phyloP scores from a whole-genome alignment of 2,329 filamentous ascomycete species.

The Malbranchea zuffiana region DNA sequence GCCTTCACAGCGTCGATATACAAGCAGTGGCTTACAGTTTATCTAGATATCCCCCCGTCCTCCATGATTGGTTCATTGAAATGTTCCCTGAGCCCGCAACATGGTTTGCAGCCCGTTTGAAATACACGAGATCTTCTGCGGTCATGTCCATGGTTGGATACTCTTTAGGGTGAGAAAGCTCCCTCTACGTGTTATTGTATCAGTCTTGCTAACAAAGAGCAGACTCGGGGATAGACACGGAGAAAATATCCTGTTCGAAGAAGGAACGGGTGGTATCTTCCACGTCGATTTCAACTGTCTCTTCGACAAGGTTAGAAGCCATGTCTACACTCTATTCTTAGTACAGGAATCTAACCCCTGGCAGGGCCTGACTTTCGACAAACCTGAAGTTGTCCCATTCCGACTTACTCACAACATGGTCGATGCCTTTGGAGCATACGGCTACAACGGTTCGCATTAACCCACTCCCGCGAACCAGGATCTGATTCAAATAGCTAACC shows the following conservation, averaged over 20 bases:
- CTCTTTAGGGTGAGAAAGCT: constrained; percentile 53
- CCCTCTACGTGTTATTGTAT: background rate
- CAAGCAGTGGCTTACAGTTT: background rate
- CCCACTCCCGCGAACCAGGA: background rate
- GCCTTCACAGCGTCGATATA: constrained; percentile 10
- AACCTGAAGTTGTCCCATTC: constrained; percentile 91
- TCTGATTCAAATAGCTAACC: constrained; percentile 3
- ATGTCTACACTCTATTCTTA: background rate
- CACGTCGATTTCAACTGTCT: constrained; percentile 99
- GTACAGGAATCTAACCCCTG: background rate
- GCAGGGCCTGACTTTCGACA: constrained; percentile 75
- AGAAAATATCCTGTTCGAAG: constrained; percentile 91
- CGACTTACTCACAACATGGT: constrained; percentile 98
- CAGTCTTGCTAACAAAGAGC: constrained; percentile 9
- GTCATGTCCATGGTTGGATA: constrained; percentile 99
- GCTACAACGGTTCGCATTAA: constrained; percentile 55
- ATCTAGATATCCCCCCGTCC: constrained; percentile 62
- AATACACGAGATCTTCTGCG: constrained; percentile 85
- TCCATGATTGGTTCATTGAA: constrained; percentile 91
- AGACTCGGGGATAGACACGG: constrained; percentile 86
- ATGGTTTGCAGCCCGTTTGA: constrained; percentile 81
- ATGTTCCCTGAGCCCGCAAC: constrained; percentile 85
- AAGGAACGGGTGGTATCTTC: constrained; percentile 84
- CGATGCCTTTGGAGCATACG: constrained; percentile 89
- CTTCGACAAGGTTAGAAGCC: constrained; percentile 69